Conservation (phyloP, 257 asterid species). For the Solanum tacnaense region DNA sequence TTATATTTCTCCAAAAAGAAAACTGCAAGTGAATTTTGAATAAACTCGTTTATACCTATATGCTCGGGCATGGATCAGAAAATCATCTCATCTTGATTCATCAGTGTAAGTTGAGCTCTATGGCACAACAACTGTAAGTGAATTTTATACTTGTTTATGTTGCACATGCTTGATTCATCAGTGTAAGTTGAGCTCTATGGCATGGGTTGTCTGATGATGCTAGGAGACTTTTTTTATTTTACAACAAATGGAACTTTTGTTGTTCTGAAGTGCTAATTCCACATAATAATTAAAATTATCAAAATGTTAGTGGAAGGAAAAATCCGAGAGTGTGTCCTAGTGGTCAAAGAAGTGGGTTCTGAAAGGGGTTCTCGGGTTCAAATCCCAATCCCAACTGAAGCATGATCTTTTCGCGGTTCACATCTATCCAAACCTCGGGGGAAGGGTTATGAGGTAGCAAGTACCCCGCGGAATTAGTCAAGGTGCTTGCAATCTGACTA, state of each 20-base stretch:
- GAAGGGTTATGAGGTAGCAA: not conserved
- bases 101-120: not conserved
- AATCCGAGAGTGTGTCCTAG: not conserved
- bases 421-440: not conserved
- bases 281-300: not conserved
- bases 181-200: not conserved
- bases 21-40: conserved; percentile 46
- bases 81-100: not conserved
- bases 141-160: not conserved
- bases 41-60: not conserved
- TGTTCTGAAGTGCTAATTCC: not conserved
- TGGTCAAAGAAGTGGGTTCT: not conserved
- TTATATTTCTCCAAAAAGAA: not conserved
- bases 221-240: not conserved
- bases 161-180: not conserved
- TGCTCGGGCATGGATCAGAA: not conserved
- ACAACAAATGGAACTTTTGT: not conserved
- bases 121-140: not conserved
- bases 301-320: not conserved
- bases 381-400: not conserved
- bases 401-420: not conserved
- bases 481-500: not conserved
- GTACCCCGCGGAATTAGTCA: not conserved
- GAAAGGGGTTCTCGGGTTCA: not conserved
- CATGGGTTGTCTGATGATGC: not conserved